Evolutionary conservation across 177 flowering plant genomes (phyloP), one percentile per base, ranked within the genome.

Genomic region (Vitis hybrid): DNA sequence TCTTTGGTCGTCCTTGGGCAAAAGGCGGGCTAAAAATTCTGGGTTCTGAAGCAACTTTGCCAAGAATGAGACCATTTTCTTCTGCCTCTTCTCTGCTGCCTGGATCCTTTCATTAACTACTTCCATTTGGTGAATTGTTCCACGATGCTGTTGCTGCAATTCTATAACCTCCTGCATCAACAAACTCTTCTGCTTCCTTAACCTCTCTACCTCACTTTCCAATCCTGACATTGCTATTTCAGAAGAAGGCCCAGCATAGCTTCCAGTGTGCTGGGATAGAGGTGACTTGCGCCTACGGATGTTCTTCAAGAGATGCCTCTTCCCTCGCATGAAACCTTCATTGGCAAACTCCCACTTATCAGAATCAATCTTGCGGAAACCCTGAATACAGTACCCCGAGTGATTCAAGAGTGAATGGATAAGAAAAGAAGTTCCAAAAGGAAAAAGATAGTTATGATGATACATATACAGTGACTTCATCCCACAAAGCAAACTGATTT

Each of bases 271-370:
- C 44, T 82, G 90, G 2, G 88, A 66, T 11, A 81, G 94, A 60
- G 80, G 73, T 18, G 96, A 74, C 78, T 74, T 91, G 59, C 95
- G 93, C 82, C 99, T 87, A 53, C 80, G 91, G 58, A 95, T 95
- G 82, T 82, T 87, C 79, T 82, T 93, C 86, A 95, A 71, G 64
- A 93, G 79, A 73, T 88, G 89, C 74, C 71, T 89, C 71, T 83
- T 81, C 67, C 97, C 99, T 57, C 81, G 80, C 49, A 79, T 69
- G 59, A 95, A 95, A 58, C 82, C 81, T 73, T 92, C 94, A 68
- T 87, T 88, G 1, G 93, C 91, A 74, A 95, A 95, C 77, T 92
- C 97, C 98, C 96, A 95, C 68, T 78, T 83, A 44, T 91, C 98
- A 49, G 91, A 60, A 68, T 88, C 92, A 73, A 89, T 73, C 85